These are phyloP conservation scores for Calonectria multiphialidica DNA, from an alignment of 2,329 filamentous ascomycete species.

Conservation along the genomic window DNA sequence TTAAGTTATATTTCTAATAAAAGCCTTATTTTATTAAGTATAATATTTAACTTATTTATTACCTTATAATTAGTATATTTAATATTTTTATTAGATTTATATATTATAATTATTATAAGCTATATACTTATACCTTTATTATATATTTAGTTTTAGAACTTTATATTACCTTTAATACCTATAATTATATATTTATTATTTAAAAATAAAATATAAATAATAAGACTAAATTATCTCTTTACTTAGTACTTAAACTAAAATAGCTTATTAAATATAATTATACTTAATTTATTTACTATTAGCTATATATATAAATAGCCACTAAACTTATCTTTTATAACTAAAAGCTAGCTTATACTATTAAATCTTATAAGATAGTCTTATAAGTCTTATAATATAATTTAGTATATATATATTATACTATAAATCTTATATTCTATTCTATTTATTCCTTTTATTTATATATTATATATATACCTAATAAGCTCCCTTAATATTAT, in stretches of 20 bases:
- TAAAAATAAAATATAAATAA: not conserved
- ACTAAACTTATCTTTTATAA: no score
- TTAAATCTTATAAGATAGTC: not conserved
- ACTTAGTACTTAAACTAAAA: not conserved
- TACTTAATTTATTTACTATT: not conserved
- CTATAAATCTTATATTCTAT: not conserved
- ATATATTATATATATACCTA: not conserved
- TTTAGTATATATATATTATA: not conserved
- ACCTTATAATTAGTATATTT: not conserved
- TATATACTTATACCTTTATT: not conserved
- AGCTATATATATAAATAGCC: not conserved
- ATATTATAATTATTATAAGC: not conserved
- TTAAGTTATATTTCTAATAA: not conserved
- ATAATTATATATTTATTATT: not conserved
- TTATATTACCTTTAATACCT: not conserved
- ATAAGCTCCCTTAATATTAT: not conserved
- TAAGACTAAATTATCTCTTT: not conserved
- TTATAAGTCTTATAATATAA: not conserved
- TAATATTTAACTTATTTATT: not conserved
- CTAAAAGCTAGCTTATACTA: not conserved
- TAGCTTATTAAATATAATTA: not conserved
- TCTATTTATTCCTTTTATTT: not conserved
- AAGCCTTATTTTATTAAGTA: not conserved
- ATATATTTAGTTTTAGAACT: not conserved
- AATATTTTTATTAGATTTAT: not conserved